Evolutionary conservation across 495 filamentous ascomycete species (phyloP), one percentile per base, ranked within the genome.

Genomic region (Niebla homalea): DNA sequence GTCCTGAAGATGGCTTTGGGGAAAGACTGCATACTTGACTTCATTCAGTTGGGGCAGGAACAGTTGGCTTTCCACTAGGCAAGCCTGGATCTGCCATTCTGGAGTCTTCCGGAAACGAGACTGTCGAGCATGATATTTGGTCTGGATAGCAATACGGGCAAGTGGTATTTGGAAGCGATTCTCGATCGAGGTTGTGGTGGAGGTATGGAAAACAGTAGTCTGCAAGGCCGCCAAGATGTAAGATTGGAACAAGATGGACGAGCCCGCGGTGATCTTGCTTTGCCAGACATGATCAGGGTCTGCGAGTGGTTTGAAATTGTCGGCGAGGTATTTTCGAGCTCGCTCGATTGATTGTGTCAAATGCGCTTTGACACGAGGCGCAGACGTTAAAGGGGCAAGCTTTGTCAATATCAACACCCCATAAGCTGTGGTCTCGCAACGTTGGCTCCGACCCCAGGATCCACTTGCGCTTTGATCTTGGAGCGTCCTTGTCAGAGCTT

Each of bases 401-500:
- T 44, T 55, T 4, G 48, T 39, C 25, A 55, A 20, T 15, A 37
- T 46, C 36, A 57, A 43, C 4, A 57, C 37, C 12, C 44, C 54
- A 25, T 57, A 57, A 16, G 54, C 50, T 43, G 54, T 57, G 2
- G 46, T 46, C 41, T 57, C 54, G 19, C 54, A 53, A 8, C 52
- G 19, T 6, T 48, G 47, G 11, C 42, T 23, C 5, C 45, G 45
- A n/a, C 46, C 50, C 54, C 54, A 57, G 16, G 54, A 57, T 8
- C 54, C 54, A 25, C 53, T 46, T 10, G 49, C 6, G 14, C 49
- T 49, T 21, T 57, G 54, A 25, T 38, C 39, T 22, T 53, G 54
- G 10, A 56, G 37, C 16, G 49, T 56, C 16, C 54, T 52, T 2
- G 36, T 57, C 1, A 57, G 36, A 45, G 50, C 54, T n/a, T 57